These are phyloP conservation scores for Endoconidiophora laricicola DNA, from an alignment of 2,329 filamentous ascomycete genomes.

Conservation along the genomic window DNA sequence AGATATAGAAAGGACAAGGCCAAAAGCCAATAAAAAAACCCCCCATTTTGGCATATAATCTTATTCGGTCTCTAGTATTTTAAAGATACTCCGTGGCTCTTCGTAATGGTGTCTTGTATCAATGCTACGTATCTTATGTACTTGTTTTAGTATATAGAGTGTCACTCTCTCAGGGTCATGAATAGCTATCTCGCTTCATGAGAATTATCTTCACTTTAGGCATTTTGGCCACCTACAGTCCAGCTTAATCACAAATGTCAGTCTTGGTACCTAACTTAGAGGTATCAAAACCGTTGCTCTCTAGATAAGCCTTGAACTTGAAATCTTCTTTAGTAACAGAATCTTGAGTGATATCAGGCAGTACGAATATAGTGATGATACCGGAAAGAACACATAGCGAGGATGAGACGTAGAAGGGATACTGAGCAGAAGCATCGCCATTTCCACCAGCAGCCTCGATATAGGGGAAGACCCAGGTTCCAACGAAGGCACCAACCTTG, in stretches of 20 bases:
- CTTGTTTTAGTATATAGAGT: too few relatives aligned
- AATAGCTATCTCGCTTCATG: too few relatives aligned
- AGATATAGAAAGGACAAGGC: too few relatives aligned
- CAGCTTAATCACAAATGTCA: constrained; percentile 12
- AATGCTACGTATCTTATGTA: too few relatives aligned
- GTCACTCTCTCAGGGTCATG: too few relatives aligned
- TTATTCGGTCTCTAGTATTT: too few relatives aligned
- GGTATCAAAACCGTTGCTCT: constrained; percentile 61
- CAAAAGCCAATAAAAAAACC: too few relatives aligned
- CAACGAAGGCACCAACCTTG: constrained; percentile 72
- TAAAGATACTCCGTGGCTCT: too few relatives aligned
- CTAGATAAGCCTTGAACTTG: constrained; percentile 58
- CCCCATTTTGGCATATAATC: too few relatives aligned
- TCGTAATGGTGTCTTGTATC: too few relatives aligned
- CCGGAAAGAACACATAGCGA: constrained; percentile 63
- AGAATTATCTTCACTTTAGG: neutral
- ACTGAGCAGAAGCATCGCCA: constrained; percentile 48
- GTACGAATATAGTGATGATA: constrained; percentile 35
- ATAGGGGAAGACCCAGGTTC: constrained; percentile 66
- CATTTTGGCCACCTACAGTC: neutral
- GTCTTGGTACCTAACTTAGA: constrained; percentile 30
- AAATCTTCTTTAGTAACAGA: constrained; percentile 67
- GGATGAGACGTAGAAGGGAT: constrained; percentile 79
- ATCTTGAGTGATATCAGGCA: constrained; percentile 70
- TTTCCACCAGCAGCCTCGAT: constrained; percentile 44